Evolutionary conservation across 768 basidiomycete species (phyloP), one percentile per base, ranked within the genome.

Genomic region (Serendipita indica): DNA sequence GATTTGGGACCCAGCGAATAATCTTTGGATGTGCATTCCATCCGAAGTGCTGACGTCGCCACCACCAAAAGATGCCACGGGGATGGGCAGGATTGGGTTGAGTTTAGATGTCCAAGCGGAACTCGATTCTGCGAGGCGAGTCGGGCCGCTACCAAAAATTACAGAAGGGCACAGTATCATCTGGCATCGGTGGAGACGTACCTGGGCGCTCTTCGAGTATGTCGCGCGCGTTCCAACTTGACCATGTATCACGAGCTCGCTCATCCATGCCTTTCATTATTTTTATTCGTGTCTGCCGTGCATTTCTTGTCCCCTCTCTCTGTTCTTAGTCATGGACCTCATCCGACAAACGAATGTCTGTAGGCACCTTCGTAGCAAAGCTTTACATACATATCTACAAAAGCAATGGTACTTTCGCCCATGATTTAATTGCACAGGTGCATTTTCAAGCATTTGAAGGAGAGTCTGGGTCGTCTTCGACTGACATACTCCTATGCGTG

Each of bases 181-280:
- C n/a, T 54, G 49, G 49, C 49, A 54, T 32, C 49, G 49, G n/a
- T 54, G 49, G 49, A 54, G 49, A 54, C 49, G 49, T 4, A 27
- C 49, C 10, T 54, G 49, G 49, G 49, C 20, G 20, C 30, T 54
- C 20, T 54, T 54, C 30, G 20, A 54, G 49, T 54, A 22, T 54
- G 49, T 10, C n/a, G 10, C 35, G 10, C 10, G n/a, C 35, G n/a
- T 10, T 10, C n/a, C 35, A 37, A n/a, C 35, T 37, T 10, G 10
- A 37, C 35, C 35, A 37, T n/a, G n/a, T n/a, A n/a, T n/a, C n/a
- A n/a, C n/a, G n/a, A n/a, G n/a, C n/a, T n/a, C n/a, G n/a, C n/a
- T n/a, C n/a, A n/a, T n/a, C n/a, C n/a, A n/a, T n/a, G n/a, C n/a
- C n/a, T n/a, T n/a, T n/a, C n/a, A n/a, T n/a, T n/a, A n/a, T n/a